Evolutionary conservation across 1,284 basidiomycete genomes (phyloP).

Genomic region (Leccinum subspadiceum): DNA sequence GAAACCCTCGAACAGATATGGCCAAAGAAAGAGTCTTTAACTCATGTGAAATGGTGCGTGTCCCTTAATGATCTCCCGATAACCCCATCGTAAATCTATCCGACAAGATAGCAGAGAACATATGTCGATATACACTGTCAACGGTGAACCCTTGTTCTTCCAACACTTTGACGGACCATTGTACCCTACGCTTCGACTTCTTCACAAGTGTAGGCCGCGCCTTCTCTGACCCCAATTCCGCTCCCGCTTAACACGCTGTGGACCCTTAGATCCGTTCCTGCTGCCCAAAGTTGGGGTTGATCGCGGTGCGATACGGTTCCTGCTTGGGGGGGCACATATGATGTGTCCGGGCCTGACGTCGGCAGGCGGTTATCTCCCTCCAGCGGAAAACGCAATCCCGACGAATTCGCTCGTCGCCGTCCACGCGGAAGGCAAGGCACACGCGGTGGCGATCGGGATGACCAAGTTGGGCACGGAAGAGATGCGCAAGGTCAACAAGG

Average conservation of each 20-base stretch:
- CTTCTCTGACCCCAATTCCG: neutral
- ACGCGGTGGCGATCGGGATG: conserved; percentile 86
- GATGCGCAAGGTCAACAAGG: conserved; percentile 88
- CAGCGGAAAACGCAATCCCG: conserved; percentile 66
- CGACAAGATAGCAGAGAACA: conserved; percentile 80
- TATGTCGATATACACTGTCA: conserved; percentile 87
- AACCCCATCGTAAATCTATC: conserved; percentile 6
- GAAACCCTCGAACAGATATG: conserved; percentile 89
- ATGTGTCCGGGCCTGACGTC: conserved; percentile 97
- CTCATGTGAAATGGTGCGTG: conserved; percentile 91
- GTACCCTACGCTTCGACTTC: conserved; percentile 82
- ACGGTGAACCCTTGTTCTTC: conserved; percentile 89
- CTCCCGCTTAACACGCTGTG: neutral
- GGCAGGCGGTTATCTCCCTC: conserved; percentile 84
- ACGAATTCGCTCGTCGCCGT: conserved; percentile 81
- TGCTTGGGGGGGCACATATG: conserved; percentile 92
- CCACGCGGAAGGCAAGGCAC: conserved; percentile 94
- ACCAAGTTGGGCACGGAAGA: conserved; percentile 86
- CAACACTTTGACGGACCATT: conserved; percentile 96
- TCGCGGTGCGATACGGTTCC: conserved; percentile 96
- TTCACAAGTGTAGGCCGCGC: conserved; percentile 82
- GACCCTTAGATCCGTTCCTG: conserved; percentile 77
- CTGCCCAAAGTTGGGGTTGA: conserved; percentile 90
- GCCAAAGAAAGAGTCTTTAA: conserved; percentile 97
- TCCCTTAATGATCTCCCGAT: conserved; percentile 4